Percentiles rank a stretch among this genome's conserved stretches.
These are phyloP conservation scores for Coemansia sp. DNA, from an alignment of 192 early-diverging fungal genomes.

Conservation along the genomic window DNA sequence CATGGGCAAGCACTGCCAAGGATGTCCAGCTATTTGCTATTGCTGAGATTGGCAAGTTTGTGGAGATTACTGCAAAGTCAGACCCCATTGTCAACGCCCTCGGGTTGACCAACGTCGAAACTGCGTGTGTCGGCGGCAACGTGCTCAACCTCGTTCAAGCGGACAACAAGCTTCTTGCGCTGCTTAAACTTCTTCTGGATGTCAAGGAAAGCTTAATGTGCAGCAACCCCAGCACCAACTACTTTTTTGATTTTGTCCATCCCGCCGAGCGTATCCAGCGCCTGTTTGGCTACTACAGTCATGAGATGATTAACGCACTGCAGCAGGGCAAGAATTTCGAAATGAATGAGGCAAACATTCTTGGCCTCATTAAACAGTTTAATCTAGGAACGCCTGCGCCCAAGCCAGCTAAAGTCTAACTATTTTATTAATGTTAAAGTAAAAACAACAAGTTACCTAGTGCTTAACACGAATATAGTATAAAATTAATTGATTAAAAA, in stretches of 20 bases:
- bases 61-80: constrained; percentile 30
- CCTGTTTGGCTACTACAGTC: constrained; percentile 43
- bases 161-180: constrained; percentile 31
- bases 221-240: constrained; percentile 39
- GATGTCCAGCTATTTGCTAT: constrained; percentile 19
- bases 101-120: constrained; percentile 31
- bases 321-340: constrained; percentile 14
- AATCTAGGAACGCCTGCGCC: constrained; percentile 28
- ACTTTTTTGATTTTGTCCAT: constrained; percentile 50
- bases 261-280: constrained; percentile 44
- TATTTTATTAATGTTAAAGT: neutral
- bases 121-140: constrained; percentile 44
- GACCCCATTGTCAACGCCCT: constrained; percentile 22
- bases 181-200: constrained; percentile 35
- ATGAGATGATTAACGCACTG: constrained; percentile 17
- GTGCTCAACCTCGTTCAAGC: constrained; percentile 34
- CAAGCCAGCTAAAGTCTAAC: constrained; percentile 19
- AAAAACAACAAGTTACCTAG: too few species aligned
- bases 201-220: constrained; percentile 40
- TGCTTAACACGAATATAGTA: neutral
- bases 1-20: constrained; percentile 26
- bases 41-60: constrained; percentile 43
- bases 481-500: neutral
- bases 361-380: constrained; percentile 27
- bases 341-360: constrained; percentile 24